phyloP scores from a whole-genome alignment of 768 basidiomycete genomes.

The Scleroderma bovista region DNA sequence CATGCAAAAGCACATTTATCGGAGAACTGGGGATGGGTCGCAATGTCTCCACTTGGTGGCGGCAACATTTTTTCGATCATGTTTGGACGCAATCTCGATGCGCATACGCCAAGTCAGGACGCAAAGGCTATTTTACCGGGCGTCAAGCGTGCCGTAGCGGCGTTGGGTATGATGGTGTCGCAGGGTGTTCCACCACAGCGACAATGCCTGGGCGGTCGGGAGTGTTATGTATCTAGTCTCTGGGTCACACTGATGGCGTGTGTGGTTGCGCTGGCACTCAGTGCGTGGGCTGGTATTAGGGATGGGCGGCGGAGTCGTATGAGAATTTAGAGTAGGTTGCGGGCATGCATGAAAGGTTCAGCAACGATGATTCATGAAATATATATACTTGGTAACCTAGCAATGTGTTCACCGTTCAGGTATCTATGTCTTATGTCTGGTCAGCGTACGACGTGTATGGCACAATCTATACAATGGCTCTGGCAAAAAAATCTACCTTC shows the following conservation, averaged over 20 bases:
- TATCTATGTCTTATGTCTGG: too few relatives aligned
- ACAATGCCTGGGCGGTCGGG: slow-evolving; percentile 50
- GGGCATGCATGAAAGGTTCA: too few relatives aligned
- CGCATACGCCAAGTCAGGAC: slow-evolving; percentile 41
- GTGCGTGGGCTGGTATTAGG: slow-evolving; percentile 33
- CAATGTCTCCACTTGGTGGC: slow-evolving; percentile 70
- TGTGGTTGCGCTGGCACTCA: slow-evolving; percentile 31
- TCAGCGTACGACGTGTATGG: too few relatives aligned
- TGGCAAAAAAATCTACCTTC: too few relatives aligned
- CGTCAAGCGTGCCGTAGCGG: neutral
- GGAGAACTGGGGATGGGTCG: slow-evolving; percentile 83
- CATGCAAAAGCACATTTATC: slow-evolving; percentile 54
- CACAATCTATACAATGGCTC: too few relatives aligned
- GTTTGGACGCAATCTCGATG: slow-evolving; percentile 78
- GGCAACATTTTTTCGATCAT: slow-evolving; percentile 79
- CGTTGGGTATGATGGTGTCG: neutral
- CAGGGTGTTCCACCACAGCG: slow-evolving; percentile 28
- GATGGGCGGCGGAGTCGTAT: slow-evolving; percentile 13
- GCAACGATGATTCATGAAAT: too few relatives aligned
- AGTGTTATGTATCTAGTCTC: slow-evolving; percentile 57
- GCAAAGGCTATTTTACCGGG: neutral
- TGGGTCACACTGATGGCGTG: slow-evolving; percentile 40
- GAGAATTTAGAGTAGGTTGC: neutral
- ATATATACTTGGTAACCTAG: too few relatives aligned
- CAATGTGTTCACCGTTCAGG: too few relatives aligned